Evolutionary conservation across 306 rosid species (phyloP), one percentile per base, ranked within the genome.

Genomic region (Trifolium repens): DNA sequence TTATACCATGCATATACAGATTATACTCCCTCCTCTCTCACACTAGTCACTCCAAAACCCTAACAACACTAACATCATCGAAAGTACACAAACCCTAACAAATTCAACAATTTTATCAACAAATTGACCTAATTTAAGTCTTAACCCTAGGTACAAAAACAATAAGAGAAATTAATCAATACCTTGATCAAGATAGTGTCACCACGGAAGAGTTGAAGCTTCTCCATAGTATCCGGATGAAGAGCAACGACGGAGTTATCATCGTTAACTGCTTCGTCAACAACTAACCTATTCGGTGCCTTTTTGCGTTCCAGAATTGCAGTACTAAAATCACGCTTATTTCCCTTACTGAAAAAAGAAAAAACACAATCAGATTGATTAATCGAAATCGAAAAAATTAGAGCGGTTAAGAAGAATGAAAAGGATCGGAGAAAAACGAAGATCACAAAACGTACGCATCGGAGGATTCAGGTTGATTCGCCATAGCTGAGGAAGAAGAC

Each of bases 281-380:
- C 98, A 19, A 94, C 88, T 2, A 94, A 86, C 3, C 97, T 90
- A 81, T 94, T 94, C 3, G 93, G 89, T 0, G 98, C 88, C 74
- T 94, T 94, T 93, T 91, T 94, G 44, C 97, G 93, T 84, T 94
- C 98, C 58, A 91, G 71, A 79, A 94, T 94, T 67, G 97, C 97
- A 0, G 99, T 94, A 65, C 93, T 90, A 64, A 87, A 94, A 70
- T 94, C 99, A 68, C 87, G 80, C 82, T 90, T 94, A 2, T 93
- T 74, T 26, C 93, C 96, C 90, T 94, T 90, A 43, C 98, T 94
- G 90, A 57, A 63, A 53, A 58, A 54, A 8, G 43, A 22, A 12
- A 14, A 17, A 16, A 49, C 37, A 16, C 0, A 40, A 60, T 67
- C 72, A 32, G 8, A 59, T 30, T 52, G 16, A 54, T 27, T 52